Percentiles rank a stretch among this genome's conserved stretches.
Conservation (phyloP, 768 basidiomycete genomes). For the Neoboletus subvelutipes region DNA sequence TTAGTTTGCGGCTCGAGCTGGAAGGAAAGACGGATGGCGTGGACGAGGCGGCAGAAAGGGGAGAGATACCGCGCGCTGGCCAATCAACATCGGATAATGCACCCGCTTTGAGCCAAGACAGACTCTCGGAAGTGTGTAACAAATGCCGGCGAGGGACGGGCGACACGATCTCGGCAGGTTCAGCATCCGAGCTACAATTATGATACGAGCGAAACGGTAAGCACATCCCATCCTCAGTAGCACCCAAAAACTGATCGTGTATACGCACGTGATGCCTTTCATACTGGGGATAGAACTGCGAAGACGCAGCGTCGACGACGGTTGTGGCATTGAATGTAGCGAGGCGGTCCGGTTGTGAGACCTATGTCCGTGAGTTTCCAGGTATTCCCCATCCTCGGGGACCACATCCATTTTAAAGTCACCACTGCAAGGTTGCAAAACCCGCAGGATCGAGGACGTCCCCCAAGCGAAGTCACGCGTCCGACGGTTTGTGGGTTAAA, state of each 20-base stretch:
- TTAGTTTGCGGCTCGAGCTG: constrained; percentile 26
- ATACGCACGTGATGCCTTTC: constrained; percentile 18
- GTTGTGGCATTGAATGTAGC: constrained; percentile 11
- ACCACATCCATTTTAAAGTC: constrained; percentile 19
- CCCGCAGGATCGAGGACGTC: background rate
- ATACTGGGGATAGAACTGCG: constrained; percentile 15
- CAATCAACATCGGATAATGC: constrained; percentile 42
- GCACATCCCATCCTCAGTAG: background rate
- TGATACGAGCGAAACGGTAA: background rate
- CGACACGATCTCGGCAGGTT: constrained; percentile 51
- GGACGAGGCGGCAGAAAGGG: constrained; percentile 37
- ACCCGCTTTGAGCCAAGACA: constrained; percentile 55
- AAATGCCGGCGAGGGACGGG: constrained; percentile 68
- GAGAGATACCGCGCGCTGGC: constrained; percentile 45
- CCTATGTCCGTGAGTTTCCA: background rate
- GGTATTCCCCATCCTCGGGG: constrained; percentile 10
- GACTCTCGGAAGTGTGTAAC: constrained; percentile 57
- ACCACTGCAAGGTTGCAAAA: background rate
- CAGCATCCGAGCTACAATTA: constrained; percentile 24
- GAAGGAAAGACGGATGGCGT: constrained; percentile 26
- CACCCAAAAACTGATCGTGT: background rate
- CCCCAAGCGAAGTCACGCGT: background rate
- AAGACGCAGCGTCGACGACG: constrained; percentile 16
- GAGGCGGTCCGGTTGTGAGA: constrained; percentile 16
- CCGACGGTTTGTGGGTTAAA: background rate